Conservation (phyloP, 352 stramenopile genomes). For the Globisporangium uncinulatum region DNA sequence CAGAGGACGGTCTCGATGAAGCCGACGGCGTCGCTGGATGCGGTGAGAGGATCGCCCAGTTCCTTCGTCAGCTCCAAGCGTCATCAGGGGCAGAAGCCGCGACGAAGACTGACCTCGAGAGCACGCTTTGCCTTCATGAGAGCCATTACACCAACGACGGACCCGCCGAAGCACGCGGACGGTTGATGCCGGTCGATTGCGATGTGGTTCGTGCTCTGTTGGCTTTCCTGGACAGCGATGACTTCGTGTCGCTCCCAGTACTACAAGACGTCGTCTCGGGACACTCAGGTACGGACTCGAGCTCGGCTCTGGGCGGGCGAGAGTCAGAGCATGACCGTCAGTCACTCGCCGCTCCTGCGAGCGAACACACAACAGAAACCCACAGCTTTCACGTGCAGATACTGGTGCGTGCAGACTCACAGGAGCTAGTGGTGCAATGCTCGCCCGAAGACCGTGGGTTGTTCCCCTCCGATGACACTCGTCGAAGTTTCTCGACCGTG, state of each 20-base stretch:
- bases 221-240: constrained; percentile 2
- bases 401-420: background rate
- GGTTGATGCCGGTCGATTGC: background rate
- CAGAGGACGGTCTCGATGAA: background rate
- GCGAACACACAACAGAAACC: background rate
- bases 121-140: background rate
- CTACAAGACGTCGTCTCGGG: background rate
- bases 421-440: constrained; percentile 3
- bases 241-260: background rate
- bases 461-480: background rate
- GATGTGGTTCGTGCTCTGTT: constrained; percentile 5
- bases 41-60: background rate
- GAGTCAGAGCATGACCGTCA: too few relatives aligned
- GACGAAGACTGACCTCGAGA: background rate
- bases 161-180: too few relatives aligned
- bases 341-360: too few relatives aligned
- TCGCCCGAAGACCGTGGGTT: background rate
- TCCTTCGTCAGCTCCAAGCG: background rate
- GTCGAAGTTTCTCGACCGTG: constrained; percentile 1
- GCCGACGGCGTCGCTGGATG: background rate
- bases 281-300: background rate
- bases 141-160: background rate
- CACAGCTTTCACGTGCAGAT: constrained; percentile 1
- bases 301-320: background rate
- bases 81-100: background rate